These are phyloP conservation scores for Arachis stenosperma DNA, from an alignment of 306 rosid genomes.

Conservation along the genomic window DNA sequence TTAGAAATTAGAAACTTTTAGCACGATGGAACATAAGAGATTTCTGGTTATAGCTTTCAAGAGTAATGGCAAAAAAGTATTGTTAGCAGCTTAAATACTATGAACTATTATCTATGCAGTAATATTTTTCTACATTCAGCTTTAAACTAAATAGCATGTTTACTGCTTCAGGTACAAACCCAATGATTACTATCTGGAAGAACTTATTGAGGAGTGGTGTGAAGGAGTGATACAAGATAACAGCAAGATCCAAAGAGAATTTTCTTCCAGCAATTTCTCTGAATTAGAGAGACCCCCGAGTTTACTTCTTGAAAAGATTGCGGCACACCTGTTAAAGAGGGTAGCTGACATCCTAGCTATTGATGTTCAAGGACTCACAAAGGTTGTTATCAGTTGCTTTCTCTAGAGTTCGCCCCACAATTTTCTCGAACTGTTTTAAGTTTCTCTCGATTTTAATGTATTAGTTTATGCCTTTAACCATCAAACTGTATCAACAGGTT, in stretches of 20 bases:
- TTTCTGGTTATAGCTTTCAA: slow-evolving; percentile 19
- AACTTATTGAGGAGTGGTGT: slow-evolving; percentile 90
- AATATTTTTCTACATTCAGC: too few relatives aligned
- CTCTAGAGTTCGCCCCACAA: slow-evolving; percentile 26
- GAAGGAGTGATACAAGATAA: slow-evolving; percentile 85
- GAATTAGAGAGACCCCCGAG: slow-evolving; percentile 63
- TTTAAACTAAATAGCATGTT: slow-evolving; percentile 11
- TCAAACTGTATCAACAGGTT: slow-evolving; percentile 60
- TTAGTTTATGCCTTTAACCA: slow-evolving; percentile 32
- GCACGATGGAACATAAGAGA: neutral
- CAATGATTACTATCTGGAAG: slow-evolving; percentile 76
- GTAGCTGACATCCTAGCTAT: slow-evolving; percentile 70
- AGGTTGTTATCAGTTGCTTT: slow-evolving; percentile 48
- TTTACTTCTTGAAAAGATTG: slow-evolving; percentile 86
- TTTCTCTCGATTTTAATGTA: slow-evolving; percentile 28
- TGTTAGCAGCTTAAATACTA: neutral
- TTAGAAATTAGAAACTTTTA: neutral
- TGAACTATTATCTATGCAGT: neutral
- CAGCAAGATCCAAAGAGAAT: slow-evolving; percentile 54
- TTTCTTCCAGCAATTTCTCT: slow-evolving; percentile 47
- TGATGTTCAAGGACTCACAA: slow-evolving; percentile 88
- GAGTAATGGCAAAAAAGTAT: slow-evolving; percentile 5
- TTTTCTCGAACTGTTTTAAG: slow-evolving; percentile 35
- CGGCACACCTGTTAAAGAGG: slow-evolving; percentile 75
- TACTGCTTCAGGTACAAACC: slow-evolving; percentile 69